phyloP scores from a whole-genome alignment of 495 filamentous ascomycete species.

The Pseudevernia furfuracea region DNA sequence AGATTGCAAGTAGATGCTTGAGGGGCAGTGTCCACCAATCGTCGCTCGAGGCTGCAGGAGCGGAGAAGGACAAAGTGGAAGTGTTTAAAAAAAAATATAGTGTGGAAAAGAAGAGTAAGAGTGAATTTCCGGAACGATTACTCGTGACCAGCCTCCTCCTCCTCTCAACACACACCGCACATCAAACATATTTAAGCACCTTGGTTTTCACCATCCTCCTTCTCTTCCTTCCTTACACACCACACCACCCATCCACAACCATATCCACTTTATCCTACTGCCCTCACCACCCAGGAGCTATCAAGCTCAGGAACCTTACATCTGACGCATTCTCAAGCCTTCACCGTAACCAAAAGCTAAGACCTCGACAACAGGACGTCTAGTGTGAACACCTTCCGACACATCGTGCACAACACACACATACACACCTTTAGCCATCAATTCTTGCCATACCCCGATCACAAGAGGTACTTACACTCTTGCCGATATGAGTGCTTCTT shows the following conservation, averaged over 20 bases:
- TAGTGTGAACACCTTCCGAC: background rate
- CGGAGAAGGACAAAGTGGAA: background rate
- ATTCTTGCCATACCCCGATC: background rate
- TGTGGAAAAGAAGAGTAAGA: background rate
- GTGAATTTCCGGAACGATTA: background rate
- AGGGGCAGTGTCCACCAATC: background rate
- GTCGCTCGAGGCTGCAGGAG: background rate
- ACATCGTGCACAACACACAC: background rate
- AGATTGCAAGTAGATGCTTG: background rate
- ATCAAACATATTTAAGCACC: background rate
- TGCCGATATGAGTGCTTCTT: background rate
- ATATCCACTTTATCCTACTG: background rate
- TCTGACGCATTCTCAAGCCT: background rate
- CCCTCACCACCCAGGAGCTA: background rate
- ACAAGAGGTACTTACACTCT: background rate
- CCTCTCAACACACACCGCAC: background rate
- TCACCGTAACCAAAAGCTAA: background rate
- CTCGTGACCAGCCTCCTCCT: slow-evolving; percentile 1
- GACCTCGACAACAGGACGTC: background rate
- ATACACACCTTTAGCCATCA: background rate
- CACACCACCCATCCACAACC: background rate
- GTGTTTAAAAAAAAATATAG: background rate
- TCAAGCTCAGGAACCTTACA: background rate
- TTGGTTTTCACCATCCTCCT: background rate
- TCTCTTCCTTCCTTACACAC: background rate